A percentile compares a stretch with the other conserved stretches of the same genome.
Conservation (phyloP, 495 filamentous ascomycete species). For the Hyaloscypha hepaticicola region DNA sequence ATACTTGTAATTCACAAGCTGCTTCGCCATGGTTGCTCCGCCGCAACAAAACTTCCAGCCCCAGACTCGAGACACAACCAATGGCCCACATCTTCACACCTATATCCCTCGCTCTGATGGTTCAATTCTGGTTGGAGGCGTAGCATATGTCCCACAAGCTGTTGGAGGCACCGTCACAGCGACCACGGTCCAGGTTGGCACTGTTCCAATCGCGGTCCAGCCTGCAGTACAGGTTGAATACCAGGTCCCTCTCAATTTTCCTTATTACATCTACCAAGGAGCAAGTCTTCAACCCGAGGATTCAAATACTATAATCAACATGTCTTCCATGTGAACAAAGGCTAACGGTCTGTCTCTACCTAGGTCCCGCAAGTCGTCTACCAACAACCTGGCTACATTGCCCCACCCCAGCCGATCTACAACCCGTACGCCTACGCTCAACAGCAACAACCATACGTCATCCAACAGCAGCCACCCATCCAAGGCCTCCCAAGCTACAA, state of each 20-base stretch:
- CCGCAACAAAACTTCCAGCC: conserved; percentile 43
- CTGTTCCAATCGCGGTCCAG: conserved; percentile 6
- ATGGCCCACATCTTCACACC: conserved; percentile 43
- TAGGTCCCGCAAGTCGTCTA: conserved; percentile 1
- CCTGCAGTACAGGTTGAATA: conserved; percentile 7
- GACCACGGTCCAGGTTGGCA: not conserved
- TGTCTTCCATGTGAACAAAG: not conserved
- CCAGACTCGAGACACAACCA: conserved; percentile 44
- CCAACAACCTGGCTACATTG: conserved; percentile 6
- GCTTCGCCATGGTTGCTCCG: conserved; percentile 3
- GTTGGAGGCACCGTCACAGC: not conserved
- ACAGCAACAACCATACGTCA: conserved; percentile 13
- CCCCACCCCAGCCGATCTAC: not conserved
- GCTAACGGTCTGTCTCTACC: conserved; percentile 4
- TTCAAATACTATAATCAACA: not conserved
- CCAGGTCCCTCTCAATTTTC: not conserved
- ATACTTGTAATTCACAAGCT: not conserved
- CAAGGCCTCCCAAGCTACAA: conserved; percentile 14
- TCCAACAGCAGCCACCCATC: not conserved
- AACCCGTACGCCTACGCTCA: not conserved
- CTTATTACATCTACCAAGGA: conserved; percentile 5
- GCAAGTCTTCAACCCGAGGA: conserved; percentile 3
- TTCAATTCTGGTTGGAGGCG: conserved; percentile 19
- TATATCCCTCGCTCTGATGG: conserved; percentile 47
- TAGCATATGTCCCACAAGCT: conserved; percentile 15